phyloP scores from a whole-genome alignment of 495 filamentous ascomycete species.

The Clavariopsis aquatica region DNA sequence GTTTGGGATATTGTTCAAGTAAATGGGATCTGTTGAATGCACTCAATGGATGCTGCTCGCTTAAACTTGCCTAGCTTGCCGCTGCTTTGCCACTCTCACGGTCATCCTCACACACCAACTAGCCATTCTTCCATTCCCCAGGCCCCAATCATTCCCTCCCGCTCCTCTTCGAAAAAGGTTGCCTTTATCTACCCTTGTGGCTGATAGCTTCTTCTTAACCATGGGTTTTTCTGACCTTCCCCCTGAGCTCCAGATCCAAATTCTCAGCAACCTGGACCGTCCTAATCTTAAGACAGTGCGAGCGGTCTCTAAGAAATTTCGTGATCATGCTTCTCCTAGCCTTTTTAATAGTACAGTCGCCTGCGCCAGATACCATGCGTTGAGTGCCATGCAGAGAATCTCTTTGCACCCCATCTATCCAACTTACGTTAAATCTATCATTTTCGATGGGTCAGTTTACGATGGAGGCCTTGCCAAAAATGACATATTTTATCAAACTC shows the following conservation, averaged over 20 bases:
- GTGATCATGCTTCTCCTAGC: slow-evolving; percentile 12
- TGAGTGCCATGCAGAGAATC: slow-evolving; percentile 24
- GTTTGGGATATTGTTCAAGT: background rate
- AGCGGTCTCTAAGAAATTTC: slow-evolving; percentile 13
- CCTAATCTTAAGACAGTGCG: slow-evolving; percentile 22
- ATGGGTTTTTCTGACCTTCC: slow-evolving; percentile 23
- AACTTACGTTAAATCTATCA: slow-evolving; percentile 32
- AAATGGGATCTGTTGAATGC: background rate
- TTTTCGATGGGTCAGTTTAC: slow-evolving; percentile 33
- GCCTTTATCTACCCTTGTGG: background rate
- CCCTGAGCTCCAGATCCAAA: slow-evolving; percentile 25
- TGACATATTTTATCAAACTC: background rate
- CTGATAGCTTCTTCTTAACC: background rate
- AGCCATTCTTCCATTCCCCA: background rate
- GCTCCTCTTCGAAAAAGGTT: background rate
- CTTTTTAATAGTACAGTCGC: slow-evolving; percentile 27
- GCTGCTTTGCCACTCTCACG: background rate
- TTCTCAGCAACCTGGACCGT: slow-evolving; percentile 27
- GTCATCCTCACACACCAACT: background rate
- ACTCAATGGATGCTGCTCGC: background rate
- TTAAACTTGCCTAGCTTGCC: background rate
- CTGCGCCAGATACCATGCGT: slow-evolving; percentile 24
- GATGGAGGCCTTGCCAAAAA: slow-evolving; percentile 2
- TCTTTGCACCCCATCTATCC: slow-evolving; percentile 19
- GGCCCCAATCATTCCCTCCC: background rate